Evolutionary conservation across 1,284 basidiomycete genomes (phyloP).

Genomic region (Leucoagaricus sp.): DNA sequence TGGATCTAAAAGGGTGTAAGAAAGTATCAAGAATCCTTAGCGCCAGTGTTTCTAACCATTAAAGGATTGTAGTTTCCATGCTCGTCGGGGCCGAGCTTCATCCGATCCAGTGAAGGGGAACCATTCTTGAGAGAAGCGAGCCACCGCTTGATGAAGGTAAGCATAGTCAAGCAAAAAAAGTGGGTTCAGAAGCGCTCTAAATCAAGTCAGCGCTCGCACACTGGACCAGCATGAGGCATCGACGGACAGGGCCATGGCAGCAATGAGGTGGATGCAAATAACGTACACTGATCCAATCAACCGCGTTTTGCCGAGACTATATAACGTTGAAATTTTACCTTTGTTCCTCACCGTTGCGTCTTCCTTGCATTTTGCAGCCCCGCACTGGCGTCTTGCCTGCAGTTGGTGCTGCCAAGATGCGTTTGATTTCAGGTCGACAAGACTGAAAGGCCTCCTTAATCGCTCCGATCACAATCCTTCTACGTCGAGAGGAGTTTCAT

Average conservation of each 20-base stretch:
- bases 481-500: constrained; percentile 83
- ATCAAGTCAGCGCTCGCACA: neutral
- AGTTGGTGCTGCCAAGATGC: constrained; percentile 45
- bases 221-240: neutral
- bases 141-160: constrained; percentile 30
- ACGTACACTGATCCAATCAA: neutral
- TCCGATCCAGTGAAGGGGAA: constrained; percentile 49
- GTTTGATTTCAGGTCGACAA: constrained; percentile 45
- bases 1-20: constrained; percentile 53
- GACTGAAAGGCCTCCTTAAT: constrained; percentile 71
- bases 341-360: constrained; percentile 17
- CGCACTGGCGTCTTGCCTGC: constrained; percentile 60
- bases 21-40: neutral
- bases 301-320: neutral
- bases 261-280: too few species aligned
- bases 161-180: neutral
- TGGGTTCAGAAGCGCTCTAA: neutral
- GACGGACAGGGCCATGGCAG: too few species aligned
- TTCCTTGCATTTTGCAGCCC: constrained; percentile 46
- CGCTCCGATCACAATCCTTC: constrained; percentile 66
- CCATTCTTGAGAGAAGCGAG: constrained; percentile 1
- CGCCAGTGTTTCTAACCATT: constrained; percentile 48
- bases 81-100: constrained; percentile 57
- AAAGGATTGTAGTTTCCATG: constrained; percentile 49
- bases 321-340: neutral